phyloP scores from a whole-genome alignment of 2,329 filamentous ascomycete species.

The Penicillium olsonii region DNA sequence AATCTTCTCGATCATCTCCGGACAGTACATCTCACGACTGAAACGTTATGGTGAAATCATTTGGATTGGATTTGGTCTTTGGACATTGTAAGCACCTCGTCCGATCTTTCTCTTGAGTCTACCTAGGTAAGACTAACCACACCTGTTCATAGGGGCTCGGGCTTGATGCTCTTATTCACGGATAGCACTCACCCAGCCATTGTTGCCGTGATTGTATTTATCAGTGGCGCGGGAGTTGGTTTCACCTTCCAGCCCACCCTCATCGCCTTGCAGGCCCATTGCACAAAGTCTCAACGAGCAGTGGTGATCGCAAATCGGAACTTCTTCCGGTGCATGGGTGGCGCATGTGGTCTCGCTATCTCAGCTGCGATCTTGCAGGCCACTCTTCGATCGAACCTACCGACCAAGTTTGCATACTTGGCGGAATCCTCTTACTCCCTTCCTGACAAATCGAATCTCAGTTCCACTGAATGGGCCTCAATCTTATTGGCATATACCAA shows the following conservation, averaged over 20 bases:
- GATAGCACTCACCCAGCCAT: constrained; percentile 47
- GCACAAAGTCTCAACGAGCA: constrained; percentile 58
- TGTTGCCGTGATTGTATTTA: constrained; percentile 53
- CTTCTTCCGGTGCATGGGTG: constrained; percentile 62
- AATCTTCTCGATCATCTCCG: constrained; percentile 44
- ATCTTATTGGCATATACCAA: constrained; percentile 55
- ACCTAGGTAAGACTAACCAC: too few relatives aligned
- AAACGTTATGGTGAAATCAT: constrained; percentile 63
- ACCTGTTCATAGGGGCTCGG: constrained; percentile 43
- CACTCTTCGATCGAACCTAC: constrained; percentile 41
- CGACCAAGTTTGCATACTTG: constrained; percentile 38
- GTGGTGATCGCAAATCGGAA: constrained; percentile 65
- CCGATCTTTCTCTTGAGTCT: too few relatives aligned
- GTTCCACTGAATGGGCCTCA: constrained; percentile 37
- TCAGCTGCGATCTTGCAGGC: constrained; percentile 55
- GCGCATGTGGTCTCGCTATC: constrained; percentile 59
- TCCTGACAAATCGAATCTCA: constrained; percentile 30
- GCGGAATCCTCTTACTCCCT: constrained; percentile 44
- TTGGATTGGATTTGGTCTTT: constrained; percentile 49
- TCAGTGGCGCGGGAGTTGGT: constrained; percentile 58
- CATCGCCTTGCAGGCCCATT: constrained; percentile 61
- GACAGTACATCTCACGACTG: constrained; percentile 59
- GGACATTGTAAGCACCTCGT: constrained; percentile 44
- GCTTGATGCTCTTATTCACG: constrained; percentile 55
- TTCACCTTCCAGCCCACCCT: constrained; percentile 56